phyloP scores from a whole-genome alignment of 1,284 basidiomycete genomes.

The Microbotryum intermedium region DNA sequence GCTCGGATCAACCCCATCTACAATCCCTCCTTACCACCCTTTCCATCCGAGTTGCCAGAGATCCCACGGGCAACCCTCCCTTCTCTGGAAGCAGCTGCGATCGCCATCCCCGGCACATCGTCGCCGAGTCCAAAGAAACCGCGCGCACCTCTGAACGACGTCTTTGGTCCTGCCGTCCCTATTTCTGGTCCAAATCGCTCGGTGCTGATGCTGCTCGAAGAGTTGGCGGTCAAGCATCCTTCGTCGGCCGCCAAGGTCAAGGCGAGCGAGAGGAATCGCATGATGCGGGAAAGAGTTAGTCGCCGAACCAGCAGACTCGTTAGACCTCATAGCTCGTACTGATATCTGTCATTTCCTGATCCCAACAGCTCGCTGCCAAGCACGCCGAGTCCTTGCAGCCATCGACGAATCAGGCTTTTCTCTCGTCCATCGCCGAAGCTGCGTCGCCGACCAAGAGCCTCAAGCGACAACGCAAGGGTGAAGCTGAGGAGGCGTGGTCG shows the following conservation, averaged over 20 bases:
- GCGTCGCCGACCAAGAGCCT: slow-evolving; percentile 17
- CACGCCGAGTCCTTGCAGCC: slow-evolving; percentile 6
- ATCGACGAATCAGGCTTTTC: slow-evolving; percentile 17
- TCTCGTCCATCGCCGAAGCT: slow-evolving; percentile 14
- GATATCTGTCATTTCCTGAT: background rate
- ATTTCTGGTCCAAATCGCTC: slow-evolving; percentile 15
- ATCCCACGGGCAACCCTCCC: slow-evolving; percentile 21
- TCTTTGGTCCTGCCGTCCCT: slow-evolving; percentile 7
- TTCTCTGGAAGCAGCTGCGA: slow-evolving; percentile 9
- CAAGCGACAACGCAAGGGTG: slow-evolving; percentile 9
- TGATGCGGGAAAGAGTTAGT: slow-evolving; percentile 14
- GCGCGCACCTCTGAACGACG: background rate
- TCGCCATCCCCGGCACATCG: slow-evolving; percentile 13
- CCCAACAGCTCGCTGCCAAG: slow-evolving; percentile 21
- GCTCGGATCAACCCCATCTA: background rate
- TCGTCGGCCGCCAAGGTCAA: background rate
- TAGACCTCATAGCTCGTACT: too few relatives aligned
- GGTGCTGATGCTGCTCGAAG: slow-evolving; percentile 12
- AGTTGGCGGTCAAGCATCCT: slow-evolving; percentile 5
- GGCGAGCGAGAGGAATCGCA: slow-evolving; percentile 10
- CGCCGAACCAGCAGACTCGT: background rate
- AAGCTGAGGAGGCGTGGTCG: background rate
- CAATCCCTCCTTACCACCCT: background rate
- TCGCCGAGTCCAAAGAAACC: slow-evolving; percentile 17
- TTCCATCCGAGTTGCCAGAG: background rate